Base-by-base conservation (phyloP, 345 rosid genomes). In the Arabis alpina region DNA sequence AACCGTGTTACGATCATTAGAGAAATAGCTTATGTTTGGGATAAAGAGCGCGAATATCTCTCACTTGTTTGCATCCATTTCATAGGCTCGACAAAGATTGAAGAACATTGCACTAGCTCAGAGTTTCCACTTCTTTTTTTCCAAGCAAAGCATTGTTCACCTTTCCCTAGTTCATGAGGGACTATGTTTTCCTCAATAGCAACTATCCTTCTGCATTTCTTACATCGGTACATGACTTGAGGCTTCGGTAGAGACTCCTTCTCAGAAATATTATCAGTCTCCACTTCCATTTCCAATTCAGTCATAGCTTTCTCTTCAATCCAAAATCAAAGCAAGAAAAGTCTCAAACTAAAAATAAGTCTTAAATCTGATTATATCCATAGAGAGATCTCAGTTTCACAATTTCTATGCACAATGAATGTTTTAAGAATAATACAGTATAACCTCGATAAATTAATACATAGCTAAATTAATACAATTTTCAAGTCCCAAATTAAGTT, bases 31-130 rank as follows among this genome's bases (percentile, higher is more conserved):
- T 52, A 19, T 19, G 23, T 50, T 49, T 11, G 50, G 25, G n/a
- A 58, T 11, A 55, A n/a, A 66, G 28, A 34, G 9, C 5, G 2
- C 12, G 3, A 8, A 12, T 9, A 10, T 14, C 0, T 30, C 7
- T 72, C 24, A 87, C 92, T 89, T 71, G 86, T 66, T 73, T 88
- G 73, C 98, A 93, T 93, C 98, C 98, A 90, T 78, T 88, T 90
- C 93, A 93, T 80, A 61, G 98, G 95, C 81, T 88, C 96, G 0
- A 93, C 97, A 30, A 93, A 93, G 67, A 93, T 79, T 37, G 96
- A 90, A 66, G 90, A 82, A 79, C 93, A 90, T 66, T 82, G 87
- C 14, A 75, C 75, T 49, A 70, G 78, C 69, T 67, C 80, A n/a
- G 72, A 65, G 64, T 85, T 76, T 4, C 81, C 80, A 0, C 82